Evolutionary conservation across 2,329 filamentous ascomycete species (phyloP).

Genomic region (Ophiocordyceps camponoti-rufipedis): DNA sequence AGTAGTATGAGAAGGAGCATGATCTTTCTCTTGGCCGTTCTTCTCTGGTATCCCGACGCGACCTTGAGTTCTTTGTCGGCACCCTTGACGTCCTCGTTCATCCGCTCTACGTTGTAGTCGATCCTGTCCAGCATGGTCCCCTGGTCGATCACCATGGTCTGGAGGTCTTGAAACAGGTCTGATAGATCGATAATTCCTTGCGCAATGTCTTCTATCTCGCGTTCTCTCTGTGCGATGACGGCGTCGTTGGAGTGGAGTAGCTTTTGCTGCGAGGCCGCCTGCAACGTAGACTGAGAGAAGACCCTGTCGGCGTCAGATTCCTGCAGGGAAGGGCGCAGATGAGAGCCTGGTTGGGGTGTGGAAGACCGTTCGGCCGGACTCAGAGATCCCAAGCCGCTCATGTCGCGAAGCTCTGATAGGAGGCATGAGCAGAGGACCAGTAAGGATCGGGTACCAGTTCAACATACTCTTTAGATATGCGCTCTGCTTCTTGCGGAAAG

Average conservation of each 20-base stretch:
- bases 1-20: slow-evolving; percentile 76
- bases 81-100: slow-evolving; percentile 82
- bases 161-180: slow-evolving; percentile 90
- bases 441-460: neutral
- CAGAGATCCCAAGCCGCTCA: slow-evolving; percentile 39
- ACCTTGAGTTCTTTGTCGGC: slow-evolving; percentile 85
- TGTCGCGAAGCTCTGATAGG: slow-evolving; percentile 49
- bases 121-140: slow-evolving; percentile 85
- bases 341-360: slow-evolving; percentile 33
- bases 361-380: slow-evolving; percentile 30
- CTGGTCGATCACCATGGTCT: slow-evolving; percentile 88
- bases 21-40: slow-evolving; percentile 77
- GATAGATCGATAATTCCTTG: slow-evolving; percentile 95
- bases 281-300: slow-evolving; percentile 76
- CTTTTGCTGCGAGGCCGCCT: slow-evolving; percentile 54
- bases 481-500: slow-evolving; percentile 94
- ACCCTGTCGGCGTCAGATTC: slow-evolving; percentile 89
- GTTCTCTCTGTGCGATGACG: slow-evolving; percentile 77
- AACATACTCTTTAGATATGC: slow-evolving; percentile 76
- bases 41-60: slow-evolving; percentile 75
- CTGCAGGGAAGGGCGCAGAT: slow-evolving; percentile 71
- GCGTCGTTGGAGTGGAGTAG: slow-evolving; percentile 60
- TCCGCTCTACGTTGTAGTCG: slow-evolving; percentile 94
- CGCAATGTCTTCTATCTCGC: slow-evolving; percentile 94
- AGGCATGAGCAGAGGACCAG: neutral